Percentiles rank a stretch among this genome's conserved stretches.
phyloP scores from a whole-genome alignment of 495 filamentous ascomycete species.

The Xanthoparmelia taractica region DNA sequence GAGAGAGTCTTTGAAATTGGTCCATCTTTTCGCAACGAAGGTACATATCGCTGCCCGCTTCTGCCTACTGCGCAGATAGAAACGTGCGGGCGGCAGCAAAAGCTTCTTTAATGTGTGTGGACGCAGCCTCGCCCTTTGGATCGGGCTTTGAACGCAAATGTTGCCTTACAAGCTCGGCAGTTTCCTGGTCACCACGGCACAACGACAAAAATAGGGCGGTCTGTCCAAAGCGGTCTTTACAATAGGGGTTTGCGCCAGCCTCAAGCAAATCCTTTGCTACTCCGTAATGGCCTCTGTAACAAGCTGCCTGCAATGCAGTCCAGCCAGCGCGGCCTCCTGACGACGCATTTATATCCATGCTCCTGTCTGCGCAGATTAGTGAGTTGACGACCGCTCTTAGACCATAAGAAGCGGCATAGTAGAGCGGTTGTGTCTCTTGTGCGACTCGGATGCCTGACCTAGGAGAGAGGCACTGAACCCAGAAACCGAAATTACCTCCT shows the following conservation, averaged over 20 bases:
- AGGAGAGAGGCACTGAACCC: constrained; percentile 6
- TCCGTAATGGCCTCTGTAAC: neutral
- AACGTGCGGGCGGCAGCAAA: neutral
- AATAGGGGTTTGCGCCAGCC: neutral
- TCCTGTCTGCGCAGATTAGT: neutral
- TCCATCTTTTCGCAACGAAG: constrained; percentile 89
- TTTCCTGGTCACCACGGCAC: neutral
- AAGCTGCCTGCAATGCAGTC: neutral
- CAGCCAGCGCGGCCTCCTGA: neutral
- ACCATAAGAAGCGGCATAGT: constrained; percentile 9
- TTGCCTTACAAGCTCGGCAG: neutral
- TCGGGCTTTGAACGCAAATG: neutral
- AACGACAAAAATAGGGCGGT: neutral
- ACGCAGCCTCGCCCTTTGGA: neutral
- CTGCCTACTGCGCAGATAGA: neutral
- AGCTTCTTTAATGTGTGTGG: neutral
- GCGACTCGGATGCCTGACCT: neutral
- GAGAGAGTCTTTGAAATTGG: constrained; percentile 89
- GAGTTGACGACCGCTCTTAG: neutral
- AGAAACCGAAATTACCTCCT: constrained; percentile 1
- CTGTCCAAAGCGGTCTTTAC: neutral
- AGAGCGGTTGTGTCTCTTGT: neutral
- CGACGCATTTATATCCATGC: neutral
- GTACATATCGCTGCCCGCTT: too few species aligned
- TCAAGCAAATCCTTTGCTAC: constrained; percentile 1